These are phyloP conservation scores for Nicotiana tomentosiformis DNA, from an alignment of 257 asterid species.

Conservation along the genomic window DNA sequence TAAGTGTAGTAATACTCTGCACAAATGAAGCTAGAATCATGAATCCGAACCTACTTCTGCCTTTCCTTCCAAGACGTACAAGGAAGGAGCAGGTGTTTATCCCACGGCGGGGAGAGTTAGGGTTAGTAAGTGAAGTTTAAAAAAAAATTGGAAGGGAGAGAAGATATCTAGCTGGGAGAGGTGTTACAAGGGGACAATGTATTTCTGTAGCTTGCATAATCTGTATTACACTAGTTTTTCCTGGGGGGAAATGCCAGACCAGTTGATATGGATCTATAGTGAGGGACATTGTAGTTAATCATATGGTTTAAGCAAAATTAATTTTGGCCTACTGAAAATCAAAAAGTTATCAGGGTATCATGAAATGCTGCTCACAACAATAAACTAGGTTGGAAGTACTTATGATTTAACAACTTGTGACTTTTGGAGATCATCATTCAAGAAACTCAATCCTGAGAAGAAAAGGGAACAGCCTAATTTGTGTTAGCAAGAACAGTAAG, in stretches of 20 bases:
- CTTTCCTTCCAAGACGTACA: no score
- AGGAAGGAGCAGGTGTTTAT: no score
- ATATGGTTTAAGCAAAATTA: no score
- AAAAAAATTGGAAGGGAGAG: no score
- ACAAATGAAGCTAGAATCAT: no score
- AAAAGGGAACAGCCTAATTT: not conserved
- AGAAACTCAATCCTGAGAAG: not conserved
- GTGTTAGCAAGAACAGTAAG: not conserved
- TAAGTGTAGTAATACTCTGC: no score
- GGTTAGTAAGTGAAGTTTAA: no score
- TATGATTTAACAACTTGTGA: not conserved
- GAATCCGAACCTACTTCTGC: no score
- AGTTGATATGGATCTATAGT: not conserved
- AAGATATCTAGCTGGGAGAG: no score
- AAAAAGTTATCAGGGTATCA: not conserved
- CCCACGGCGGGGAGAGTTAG: no score
- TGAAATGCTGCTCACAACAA: not conserved
- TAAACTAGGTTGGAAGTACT: not conserved
- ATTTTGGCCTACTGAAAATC: not conserved
- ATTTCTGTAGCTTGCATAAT: no score
- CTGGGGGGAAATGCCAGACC: not conserved
- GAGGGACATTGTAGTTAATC: not conserved
- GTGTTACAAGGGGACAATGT: no score
- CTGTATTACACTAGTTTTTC: not conserved
- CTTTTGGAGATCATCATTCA: not conserved